Conservation (phyloP, 2,329 filamentous ascomycete genomes). For the Aspergillus sergii region DNA sequence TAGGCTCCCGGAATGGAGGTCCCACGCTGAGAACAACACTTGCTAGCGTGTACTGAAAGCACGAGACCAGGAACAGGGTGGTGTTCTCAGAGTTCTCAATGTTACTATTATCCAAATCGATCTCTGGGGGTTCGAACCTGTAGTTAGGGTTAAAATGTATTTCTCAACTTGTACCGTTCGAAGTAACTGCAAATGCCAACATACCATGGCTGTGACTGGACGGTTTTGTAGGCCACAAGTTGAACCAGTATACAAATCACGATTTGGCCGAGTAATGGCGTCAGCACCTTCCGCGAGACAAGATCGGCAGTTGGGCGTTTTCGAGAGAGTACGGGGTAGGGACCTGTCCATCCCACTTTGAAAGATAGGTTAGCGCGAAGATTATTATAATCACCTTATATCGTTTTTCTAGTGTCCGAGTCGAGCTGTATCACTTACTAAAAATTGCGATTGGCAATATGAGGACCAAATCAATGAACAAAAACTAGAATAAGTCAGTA, state of each 20-base stretch:
- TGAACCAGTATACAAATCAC: constrained; percentile 77
- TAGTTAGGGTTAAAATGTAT: constrained; percentile 18
- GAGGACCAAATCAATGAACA: constrained; percentile 90
- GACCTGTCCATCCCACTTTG: constrained; percentile 88
- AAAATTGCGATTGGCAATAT: constrained; percentile 97
- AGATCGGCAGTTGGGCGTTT: constrained; percentile 92
- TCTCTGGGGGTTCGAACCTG: constrained; percentile 76
- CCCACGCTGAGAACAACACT: constrained; percentile 91
- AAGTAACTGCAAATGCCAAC: constrained; percentile 17
- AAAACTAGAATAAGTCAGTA: constrained; percentile 58
- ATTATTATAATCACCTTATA: not conserved
- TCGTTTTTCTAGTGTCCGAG: not conserved
- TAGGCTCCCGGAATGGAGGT: constrained; percentile 80
- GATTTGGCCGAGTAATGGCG: constrained; percentile 87
- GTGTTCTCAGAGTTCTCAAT: constrained; percentile 94
- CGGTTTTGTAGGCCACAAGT: constrained; percentile 70
- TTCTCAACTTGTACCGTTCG: not conserved
- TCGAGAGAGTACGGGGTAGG: constrained; percentile 72
- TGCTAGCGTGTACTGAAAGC: constrained; percentile 92
- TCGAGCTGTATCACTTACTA: constrained; percentile 55
- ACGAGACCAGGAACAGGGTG: constrained; percentile 82
- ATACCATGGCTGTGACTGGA: constrained; percentile 78
- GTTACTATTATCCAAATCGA: constrained; percentile 78
- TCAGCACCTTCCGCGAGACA: constrained; percentile 88
- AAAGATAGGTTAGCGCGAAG: constrained; percentile 2